A percentile compares a stretch with the other conserved stretches of the same genome.
Evolutionary conservation across 176 grass and related monocot species (phyloP).

Genomic region (Oryza coarctata): DNA sequence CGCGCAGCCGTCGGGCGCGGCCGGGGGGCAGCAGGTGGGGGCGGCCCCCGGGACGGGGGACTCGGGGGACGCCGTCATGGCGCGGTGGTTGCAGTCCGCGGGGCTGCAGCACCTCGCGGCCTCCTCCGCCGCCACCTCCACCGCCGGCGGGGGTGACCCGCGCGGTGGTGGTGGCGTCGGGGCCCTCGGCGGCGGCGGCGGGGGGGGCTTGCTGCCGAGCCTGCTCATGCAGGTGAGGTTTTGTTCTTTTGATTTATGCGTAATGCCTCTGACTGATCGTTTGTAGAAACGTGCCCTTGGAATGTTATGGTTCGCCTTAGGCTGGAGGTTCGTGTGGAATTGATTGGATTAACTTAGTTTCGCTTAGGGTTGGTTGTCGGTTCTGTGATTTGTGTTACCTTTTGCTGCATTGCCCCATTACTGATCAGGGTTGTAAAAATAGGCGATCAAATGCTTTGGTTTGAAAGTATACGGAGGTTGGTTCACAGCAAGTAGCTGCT

Average conservation of each 20-base stretch:
- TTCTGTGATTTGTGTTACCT: not conserved
- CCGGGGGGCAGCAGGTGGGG: constrained; percentile 20
- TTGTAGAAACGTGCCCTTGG: not conserved
- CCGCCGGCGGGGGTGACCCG: constrained; percentile 14
- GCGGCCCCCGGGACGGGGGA: constrained; percentile 51
- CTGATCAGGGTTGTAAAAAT: not conserved
- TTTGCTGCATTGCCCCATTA: not conserved
- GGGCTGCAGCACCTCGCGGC: constrained; percentile 90
- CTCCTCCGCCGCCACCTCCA: constrained; percentile 38
- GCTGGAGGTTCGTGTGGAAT: not conserved
- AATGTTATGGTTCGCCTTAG: not conserved
- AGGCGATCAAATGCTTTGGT: not conserved
- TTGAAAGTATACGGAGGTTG: not conserved
- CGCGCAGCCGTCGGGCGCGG: not conserved
- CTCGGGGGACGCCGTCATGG: constrained; percentile 85
- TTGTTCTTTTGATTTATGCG: not conserved
- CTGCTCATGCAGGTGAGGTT: constrained; percentile 85
- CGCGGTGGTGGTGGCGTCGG: constrained; percentile 36
- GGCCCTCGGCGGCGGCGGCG: constrained; percentile 10
- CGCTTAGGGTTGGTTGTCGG: not conserved
- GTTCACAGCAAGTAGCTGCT: not conserved
- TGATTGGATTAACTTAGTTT: constrained; percentile 22
- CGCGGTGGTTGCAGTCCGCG: constrained; percentile 92
- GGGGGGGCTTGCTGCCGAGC: constrained; percentile 61
- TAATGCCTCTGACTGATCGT: constrained; percentile 28